phyloP scores from a whole-genome alignment of 2,329 filamentous ascomycete genomes.

The Plenodomus biglobosus region DNA sequence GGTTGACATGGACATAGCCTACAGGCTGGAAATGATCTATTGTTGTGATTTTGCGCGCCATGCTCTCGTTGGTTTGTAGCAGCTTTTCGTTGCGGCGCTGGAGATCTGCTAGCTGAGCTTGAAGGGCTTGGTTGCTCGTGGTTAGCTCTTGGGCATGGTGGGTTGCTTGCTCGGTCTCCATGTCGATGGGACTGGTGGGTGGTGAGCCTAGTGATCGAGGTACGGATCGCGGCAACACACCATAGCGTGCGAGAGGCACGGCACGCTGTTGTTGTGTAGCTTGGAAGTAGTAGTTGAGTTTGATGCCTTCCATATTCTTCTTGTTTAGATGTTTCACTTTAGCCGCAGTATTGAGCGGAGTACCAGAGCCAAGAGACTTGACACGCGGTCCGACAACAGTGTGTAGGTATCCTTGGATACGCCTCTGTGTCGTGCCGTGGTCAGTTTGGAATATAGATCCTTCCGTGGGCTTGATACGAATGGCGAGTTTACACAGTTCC shows the following conservation, averaged over 20 bases:
- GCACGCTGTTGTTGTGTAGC: constrained; percentile 15
- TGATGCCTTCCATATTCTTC: constrained; percentile 4
- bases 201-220: neutral
- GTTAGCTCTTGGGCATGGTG: constrained; percentile 4
- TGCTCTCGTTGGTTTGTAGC: constrained; percentile 7
- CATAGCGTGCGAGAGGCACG: constrained; percentile 15
- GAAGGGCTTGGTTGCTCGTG: constrained; percentile 5
- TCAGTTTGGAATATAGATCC: constrained; percentile 9
- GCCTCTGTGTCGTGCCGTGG: constrained; percentile 6
- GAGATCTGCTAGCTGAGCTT: constrained; percentile 4
- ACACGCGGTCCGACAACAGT: constrained; percentile 14
- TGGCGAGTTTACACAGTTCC: constrained; percentile 6
- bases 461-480: constrained; percentile 9
- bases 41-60: constrained; percentile 5
- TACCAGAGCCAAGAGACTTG: constrained; percentile 1
- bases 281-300: constrained; percentile 16
- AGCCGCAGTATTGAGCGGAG: constrained; percentile 6
- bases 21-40: constrained; percentile 2
- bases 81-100: constrained; percentile 7
- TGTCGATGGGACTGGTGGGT: neutral
- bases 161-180: constrained; percentile 3
- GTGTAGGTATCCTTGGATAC: constrained; percentile 4
- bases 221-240: constrained; percentile 1
- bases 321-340: constrained; percentile 7
- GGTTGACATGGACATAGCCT: neutral